These are phyloP conservation scores for Ustilago crameri DNA, from an alignment of 1,284 basidiomycete genomes.

Conservation along the genomic window DNA sequence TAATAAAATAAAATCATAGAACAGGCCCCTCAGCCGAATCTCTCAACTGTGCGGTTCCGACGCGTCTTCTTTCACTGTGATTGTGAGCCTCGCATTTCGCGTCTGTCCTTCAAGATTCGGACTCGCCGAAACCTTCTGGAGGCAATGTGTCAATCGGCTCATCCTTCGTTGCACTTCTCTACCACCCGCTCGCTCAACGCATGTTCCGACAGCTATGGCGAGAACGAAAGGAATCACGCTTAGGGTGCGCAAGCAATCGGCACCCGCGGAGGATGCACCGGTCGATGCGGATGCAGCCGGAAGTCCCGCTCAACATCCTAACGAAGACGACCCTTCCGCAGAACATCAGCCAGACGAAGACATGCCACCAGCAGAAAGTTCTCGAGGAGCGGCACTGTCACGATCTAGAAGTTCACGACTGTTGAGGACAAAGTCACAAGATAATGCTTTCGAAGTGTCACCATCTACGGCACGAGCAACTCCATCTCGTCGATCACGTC, in stretches of 20 bases:
- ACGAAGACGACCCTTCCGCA: conserved; percentile 1
- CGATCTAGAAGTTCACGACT: conserved; percentile 31
- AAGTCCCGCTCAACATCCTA: background rate
- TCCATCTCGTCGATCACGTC: conserved; percentile 39
- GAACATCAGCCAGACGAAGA: conserved; percentile 21
- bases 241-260: conserved; percentile 33
- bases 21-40: background rate
- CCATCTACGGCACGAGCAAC: conserved; percentile 17
- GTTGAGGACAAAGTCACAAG: conserved; percentile 27
- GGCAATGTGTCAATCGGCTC: background rate
- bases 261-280: conserved; percentile 11
- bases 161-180: background rate
- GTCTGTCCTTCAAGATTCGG: background rate
- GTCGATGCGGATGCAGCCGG: background rate
- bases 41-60: background rate
- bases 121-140: background rate
- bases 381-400: conserved; percentile 7
- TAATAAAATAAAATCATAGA: background rate
- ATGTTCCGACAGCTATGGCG: conserved; percentile 16
- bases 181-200: background rate
- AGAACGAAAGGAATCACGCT: conserved; percentile 46
- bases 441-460: conserved; percentile 23
- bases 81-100: background rate
- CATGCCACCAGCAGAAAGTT: conserved; percentile 18
- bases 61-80: background rate